These are phyloP conservation scores for Rubroboletus pulcherrimus DNA, from an alignment of 768 basidiomycete species.

Conservation along the genomic window DNA sequence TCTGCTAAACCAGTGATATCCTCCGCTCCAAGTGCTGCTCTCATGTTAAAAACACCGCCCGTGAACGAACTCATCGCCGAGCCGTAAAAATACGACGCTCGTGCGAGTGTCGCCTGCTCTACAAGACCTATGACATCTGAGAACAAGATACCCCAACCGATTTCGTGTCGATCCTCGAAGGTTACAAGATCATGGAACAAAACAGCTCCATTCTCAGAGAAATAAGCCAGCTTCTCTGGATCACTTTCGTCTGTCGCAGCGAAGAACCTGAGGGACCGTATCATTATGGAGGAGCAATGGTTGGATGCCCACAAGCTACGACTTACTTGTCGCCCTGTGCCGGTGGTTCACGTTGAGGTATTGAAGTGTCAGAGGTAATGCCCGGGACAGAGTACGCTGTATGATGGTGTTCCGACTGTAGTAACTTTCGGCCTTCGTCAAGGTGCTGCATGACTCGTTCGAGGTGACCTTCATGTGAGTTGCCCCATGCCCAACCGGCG, in stretches of 20 bases:
- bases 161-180: constrained; percentile 34
- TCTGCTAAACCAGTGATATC: constrained; percentile 32
- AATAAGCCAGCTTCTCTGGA: constrained; percentile 26
- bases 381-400: constrained; percentile 17
- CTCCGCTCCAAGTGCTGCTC: constrained; percentile 35
- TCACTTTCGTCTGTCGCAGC: constrained; percentile 38
- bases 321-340: constrained; percentile 16
- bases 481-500: constrained; percentile 33
- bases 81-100: constrained; percentile 37
- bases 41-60: constrained; percentile 38
- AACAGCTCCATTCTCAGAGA: constrained; percentile 33
- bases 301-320: background rate
- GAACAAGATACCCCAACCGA: constrained; percentile 40
- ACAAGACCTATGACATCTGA: constrained; percentile 39
- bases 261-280: constrained; percentile 21
- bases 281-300: background rate
- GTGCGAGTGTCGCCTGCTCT: constrained; percentile 37
- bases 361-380: constrained; percentile 6
- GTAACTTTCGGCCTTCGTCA: constrained; percentile 25
- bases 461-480: constrained; percentile 31
- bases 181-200: constrained; percentile 39
- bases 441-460: constrained; percentile 31
- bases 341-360: constrained; percentile 18
- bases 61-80: constrained; percentile 38
- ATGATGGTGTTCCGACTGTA: constrained; percentile 18